Percentiles rank a stretch among this genome's conserved stretches.
Conservation (phyloP, 1,284 basidiomycete species). For the Porogramme epimiltina region DNA sequence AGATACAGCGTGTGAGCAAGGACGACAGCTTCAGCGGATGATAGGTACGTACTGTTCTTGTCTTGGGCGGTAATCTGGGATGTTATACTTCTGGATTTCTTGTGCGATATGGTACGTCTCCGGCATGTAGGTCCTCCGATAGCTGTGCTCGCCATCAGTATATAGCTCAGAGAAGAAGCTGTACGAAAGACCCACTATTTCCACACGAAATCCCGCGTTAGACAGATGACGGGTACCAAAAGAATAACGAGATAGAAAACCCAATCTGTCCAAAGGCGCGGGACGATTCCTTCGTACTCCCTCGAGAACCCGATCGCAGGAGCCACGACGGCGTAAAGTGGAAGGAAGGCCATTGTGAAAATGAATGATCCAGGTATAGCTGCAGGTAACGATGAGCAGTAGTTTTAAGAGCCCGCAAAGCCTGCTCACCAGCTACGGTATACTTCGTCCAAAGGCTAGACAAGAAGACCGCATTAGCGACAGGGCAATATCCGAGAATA, state of each 20-base stretch:
- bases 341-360: constrained; percentile 94
- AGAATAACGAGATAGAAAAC: constrained; percentile 92
- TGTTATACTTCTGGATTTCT: constrained; percentile 96
- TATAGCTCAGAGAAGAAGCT: not conserved
- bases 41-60: constrained; percentile 84
- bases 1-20: not conserved
- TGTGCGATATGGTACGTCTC: constrained; percentile 96
- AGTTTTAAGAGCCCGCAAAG: not conserved
- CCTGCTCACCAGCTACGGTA: constrained; percentile 76
- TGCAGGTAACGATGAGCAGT: constrained; percentile 27
- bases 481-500: not conserved
- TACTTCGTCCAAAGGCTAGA: constrained; percentile 98
- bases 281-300: constrained; percentile 89
- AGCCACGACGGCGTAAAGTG: constrained; percentile 87
- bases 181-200: constrained; percentile 73
- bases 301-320: constrained; percentile 88
- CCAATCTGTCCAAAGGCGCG: constrained; percentile 82
- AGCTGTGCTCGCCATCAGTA: constrained; percentile 48
- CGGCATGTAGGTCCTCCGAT: constrained; percentile 88
- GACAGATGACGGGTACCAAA: constrained; percentile 86
- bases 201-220: constrained; percentile 93
- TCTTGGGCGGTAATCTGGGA: constrained; percentile 94
- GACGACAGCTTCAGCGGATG: not conserved
- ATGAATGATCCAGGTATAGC: constrained; percentile 96
- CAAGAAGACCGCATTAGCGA: constrained; percentile 13